These are phyloP conservation scores for Trichaptum fuscoviolaceum DNA, from an alignment of 768 basidiomycete species.

Conservation along the genomic window DNA sequence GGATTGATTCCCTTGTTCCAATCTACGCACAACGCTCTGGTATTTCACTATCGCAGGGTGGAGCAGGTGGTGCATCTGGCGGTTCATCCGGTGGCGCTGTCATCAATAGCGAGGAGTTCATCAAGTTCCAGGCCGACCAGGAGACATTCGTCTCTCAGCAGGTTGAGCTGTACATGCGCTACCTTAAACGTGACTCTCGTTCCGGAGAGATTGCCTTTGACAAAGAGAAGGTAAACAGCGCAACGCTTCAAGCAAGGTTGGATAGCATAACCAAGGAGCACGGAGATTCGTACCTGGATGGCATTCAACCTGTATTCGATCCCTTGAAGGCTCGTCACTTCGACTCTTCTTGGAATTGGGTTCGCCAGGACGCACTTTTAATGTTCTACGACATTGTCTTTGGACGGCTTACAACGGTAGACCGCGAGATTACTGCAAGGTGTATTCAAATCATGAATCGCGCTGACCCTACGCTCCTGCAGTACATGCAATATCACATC, in stretches of 20 bases:
- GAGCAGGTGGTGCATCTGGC: constrained; percentile 55
- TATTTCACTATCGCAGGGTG: constrained; percentile 71
- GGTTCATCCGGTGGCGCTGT: constrained; percentile 68
- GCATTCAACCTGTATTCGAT: constrained; percentile 93
- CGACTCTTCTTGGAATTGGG: constrained; percentile 99
- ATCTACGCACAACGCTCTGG: constrained; percentile 87
- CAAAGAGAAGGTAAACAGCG: constrained; percentile 69
- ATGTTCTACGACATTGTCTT: constrained; percentile 99
- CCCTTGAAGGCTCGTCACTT: constrained; percentile 95
- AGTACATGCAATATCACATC: constrained; percentile 96
- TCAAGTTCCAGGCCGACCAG: constrained; percentile 93
- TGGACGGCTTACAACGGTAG: constrained; percentile 88
- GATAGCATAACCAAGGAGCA: constrained; percentile 90
- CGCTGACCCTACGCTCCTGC: constrained; percentile 85
- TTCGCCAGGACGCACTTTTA: constrained; percentile 88
- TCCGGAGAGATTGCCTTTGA: constrained; percentile 89
- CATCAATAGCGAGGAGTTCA: constrained; percentile 97
- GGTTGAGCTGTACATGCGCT: constrained; percentile 95
- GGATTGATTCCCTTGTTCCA: constrained; percentile 82
- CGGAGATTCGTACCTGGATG: constrained; percentile 89
- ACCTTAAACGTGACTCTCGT: constrained; percentile 89
- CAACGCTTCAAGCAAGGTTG: constrained; percentile 74
- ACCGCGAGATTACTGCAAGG: constrained; percentile 93
- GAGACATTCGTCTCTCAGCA: constrained; percentile 89
- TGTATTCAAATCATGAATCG: constrained; percentile 98